Evolutionary conservation across 2,329 filamentous ascomycete species (phyloP), one percentile per base, ranked within the genome.

Genomic region (Fusarium kyushuense): DNA sequence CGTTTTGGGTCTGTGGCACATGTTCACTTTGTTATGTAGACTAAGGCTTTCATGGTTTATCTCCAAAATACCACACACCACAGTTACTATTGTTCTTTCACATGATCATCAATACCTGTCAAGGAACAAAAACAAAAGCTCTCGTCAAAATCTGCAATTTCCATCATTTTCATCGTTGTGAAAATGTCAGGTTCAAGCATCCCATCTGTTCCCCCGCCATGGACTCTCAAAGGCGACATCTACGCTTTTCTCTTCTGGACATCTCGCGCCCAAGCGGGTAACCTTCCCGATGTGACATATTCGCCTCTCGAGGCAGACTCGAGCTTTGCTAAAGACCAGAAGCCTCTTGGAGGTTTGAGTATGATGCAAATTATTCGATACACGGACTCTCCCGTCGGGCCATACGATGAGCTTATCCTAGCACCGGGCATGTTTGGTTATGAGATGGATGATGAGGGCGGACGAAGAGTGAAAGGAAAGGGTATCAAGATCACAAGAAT

Each of bases 361-460:
- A 82, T 83, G 76, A 75, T 86, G 17, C 84, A 86, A 74, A 73
- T 87, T 54, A 78, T 87, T 30, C 79, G 84, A 11, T 87, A 87
- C 71, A 77, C 74, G 2, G 79, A 84, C 21, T 83, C 80, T 6
- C 84, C 84, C 0, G 84, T 84, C 5, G 85, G 85, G 0, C 79
- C 84, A 0, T 87, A 87, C 58, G 85, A 87, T 65, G 85, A 87
- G 74, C 71, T 87, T 55, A 74, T 84, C 27, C 68, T 86, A 30
- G 74, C 79, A 4, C 84, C 85, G 0, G 84, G 85, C 2, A 76
- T 72, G 35, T 85, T 82, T 60, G 77, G 79, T 16, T 83, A 82
- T 63, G 75, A 77, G 13, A 75, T 79, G 23, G 79, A 79, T 23
- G 74, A 77, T 36, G 75, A 76, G 16, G 69, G 76, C 25, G 73